phyloP scores from a whole-genome alignment of 306 rosid species.

The Rosa chinensis region DNA sequence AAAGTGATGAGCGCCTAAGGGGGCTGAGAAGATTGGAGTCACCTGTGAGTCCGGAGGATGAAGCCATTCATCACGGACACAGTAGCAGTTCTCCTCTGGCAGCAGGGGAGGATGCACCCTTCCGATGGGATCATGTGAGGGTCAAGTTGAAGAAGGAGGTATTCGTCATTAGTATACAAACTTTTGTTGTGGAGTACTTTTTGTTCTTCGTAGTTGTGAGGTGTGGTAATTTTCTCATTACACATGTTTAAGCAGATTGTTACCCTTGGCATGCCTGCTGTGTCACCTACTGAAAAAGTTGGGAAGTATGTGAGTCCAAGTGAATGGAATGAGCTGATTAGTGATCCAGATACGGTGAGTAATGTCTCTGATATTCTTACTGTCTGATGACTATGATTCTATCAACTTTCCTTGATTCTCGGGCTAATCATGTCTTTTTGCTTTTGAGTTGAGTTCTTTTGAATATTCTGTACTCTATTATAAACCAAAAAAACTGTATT shows the following conservation, averaged over 20 bases:
- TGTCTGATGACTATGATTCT: background rate
- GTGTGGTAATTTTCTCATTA: conserved; percentile 15
- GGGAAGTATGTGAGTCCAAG: conserved; percentile 77
- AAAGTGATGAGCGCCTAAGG: conserved; percentile 55
- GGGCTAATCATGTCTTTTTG: no score
- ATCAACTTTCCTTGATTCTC: background rate
- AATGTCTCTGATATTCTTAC: background rate
- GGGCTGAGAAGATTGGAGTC: conserved; percentile 78
- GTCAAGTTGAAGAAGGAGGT: conserved; percentile 98
- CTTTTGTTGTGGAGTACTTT: background rate
- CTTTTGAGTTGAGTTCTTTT: background rate
- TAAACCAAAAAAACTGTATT: background rate
- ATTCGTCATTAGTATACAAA: background rate
- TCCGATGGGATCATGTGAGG: conserved; percentile 97
- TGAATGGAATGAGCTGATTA: conserved; percentile 82
- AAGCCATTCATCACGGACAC: conserved; percentile 90
- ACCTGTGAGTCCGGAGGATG: conserved; percentile 91
- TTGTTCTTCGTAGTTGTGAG: background rate
- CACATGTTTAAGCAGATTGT: conserved; percentile 61
- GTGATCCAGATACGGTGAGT: conserved; percentile 80
- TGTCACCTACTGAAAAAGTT: conserved; percentile 76
- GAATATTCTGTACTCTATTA: background rate
- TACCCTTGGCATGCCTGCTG: conserved; percentile 80
- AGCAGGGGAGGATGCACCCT: conserved; percentile 88
- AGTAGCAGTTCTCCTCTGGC: conserved; percentile 81